phyloP scores from a whole-genome alignment of 2,329 filamentous ascomycete species.

The Fusarium circinatum region DNA sequence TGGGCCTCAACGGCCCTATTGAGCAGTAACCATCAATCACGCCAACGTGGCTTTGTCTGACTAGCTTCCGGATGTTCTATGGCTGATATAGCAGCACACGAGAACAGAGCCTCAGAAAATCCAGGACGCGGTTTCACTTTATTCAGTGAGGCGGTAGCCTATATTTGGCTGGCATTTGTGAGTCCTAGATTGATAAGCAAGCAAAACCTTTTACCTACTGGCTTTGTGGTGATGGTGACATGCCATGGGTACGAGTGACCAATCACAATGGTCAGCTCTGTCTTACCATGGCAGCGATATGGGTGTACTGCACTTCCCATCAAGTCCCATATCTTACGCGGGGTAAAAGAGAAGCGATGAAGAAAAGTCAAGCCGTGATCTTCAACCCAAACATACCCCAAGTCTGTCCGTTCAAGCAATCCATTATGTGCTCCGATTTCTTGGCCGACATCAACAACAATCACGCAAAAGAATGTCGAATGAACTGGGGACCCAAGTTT shows the following conservation, averaged over 20 bases:
- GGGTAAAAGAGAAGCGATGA: neutral
- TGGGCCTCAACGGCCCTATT: neutral
- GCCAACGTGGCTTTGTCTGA: neutral
- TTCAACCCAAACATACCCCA: rapidly evolving
- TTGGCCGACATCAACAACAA: neutral
- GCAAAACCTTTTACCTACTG: too few relatives aligned
- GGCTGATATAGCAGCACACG: neutral
- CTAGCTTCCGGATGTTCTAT: neutral
- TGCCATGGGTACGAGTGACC: too few relatives aligned
- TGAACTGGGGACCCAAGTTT: neutral
- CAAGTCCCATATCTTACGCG: neutral
- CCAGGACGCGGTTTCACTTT: too few relatives aligned
- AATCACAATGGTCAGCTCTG: too few relatives aligned
- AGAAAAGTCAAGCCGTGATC: rapidly evolving
- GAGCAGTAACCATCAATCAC: neutral
- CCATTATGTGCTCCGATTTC: neutral
- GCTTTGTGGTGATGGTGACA: too few relatives aligned
- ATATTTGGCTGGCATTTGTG: rapidly evolving
- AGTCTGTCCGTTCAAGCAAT: neutral
- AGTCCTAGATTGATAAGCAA: too few relatives aligned
- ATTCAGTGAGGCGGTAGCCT: too few relatives aligned
- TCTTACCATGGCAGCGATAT: too few relatives aligned
- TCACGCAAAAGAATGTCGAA: neutral
- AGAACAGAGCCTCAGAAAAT: too few relatives aligned
- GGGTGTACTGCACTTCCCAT: too few relatives aligned